Evolutionary conservation across 139 green algal species (phyloP), one percentile per base, ranked within the genome.

Genomic region (Diplosphaera chodatii): DNA sequence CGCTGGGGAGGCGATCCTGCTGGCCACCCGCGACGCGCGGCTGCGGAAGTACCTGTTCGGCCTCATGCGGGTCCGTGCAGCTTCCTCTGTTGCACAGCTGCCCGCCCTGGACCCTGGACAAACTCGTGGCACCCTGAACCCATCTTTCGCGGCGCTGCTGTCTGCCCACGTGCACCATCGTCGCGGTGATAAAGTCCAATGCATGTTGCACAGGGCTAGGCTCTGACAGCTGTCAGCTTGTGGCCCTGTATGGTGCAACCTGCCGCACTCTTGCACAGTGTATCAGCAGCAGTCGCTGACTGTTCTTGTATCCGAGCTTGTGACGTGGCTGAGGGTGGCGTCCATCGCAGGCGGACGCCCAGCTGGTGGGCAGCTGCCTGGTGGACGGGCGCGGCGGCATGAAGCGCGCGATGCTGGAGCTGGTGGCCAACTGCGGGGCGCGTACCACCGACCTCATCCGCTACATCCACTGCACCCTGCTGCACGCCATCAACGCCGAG

Each of bases 401-500:
- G 90, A 85, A 89, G 77, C 83, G 86, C 0, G 83, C 88, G 0
- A 86, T 96, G 80, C 80, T 93, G 32, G 90, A 97, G 79, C 87
- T 87, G 6, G 80, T 97, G 8, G 86, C 80, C 0, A 86, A 67
- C 32, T 84, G 86, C 6, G 83, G 78, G 15, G 66, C 48, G 40
- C 89, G 73, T 4, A 55, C 72, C 0, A 20, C 41, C 1, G 91
- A 95, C 67, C 80, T 96, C 29, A 75, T 89, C 40, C 75, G 84
- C 30, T 94, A 90, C 79, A 81, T 93, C 55, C 64, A 85, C 32
- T 90, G 81, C 80, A 95, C 88, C 22, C 82, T 96, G 70, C 80
- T 96, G 64, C 55, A 77, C 15, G 78, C 83, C 28, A 85, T 70
- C 55, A 83, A 84, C 63, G 69, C 67, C 40, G 69, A 78, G 48